Percentiles rank a stretch among this genome's conserved stretches.
Evolutionary conservation across 2,329 filamentous ascomycete species (phyloP).

Genomic region (Monosporascus sp.): DNA sequence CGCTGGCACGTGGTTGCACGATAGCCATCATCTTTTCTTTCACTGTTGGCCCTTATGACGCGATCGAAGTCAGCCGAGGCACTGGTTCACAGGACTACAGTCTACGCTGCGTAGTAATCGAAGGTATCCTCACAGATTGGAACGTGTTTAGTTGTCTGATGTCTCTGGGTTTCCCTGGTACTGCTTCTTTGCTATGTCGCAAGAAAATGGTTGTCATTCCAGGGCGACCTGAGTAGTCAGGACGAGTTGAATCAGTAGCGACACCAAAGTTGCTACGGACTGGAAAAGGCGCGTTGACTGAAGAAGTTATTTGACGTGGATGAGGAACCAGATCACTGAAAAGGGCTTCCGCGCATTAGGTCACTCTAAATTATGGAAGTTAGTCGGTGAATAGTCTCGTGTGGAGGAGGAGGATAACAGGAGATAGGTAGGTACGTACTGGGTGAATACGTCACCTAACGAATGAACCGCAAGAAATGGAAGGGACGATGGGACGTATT

Average conservation of each 20-base stretch:
- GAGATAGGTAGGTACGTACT: not conserved
- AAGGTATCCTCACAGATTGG: not conserved
- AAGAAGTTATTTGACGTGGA: not conserved
- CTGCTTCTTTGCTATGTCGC: not conserved
- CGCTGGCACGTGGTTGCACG: not conserved
- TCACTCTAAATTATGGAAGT: not conserved
- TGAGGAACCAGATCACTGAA: not conserved
- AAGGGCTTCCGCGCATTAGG: not conserved
- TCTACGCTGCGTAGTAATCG: not conserved
- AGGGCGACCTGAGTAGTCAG: not conserved
- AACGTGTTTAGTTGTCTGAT: not conserved
- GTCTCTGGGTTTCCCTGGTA: not conserved
- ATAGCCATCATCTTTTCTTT: not conserved
- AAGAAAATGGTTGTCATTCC: not conserved
- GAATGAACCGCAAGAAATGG: not conserved
- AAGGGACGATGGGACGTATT: not conserved
- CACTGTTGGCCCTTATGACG: not conserved
- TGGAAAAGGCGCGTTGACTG: not conserved
- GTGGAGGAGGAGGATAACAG: not conserved
- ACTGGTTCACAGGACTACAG: not conserved
- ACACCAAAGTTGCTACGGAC: not conserved
- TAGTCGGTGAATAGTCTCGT: not conserved
- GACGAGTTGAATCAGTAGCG: not conserved
- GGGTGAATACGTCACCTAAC: not conserved
- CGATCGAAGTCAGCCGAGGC: not conserved